A percentile compares a stretch with the other conserved stretches of the same genome.
phyloP scores from a whole-genome alignment of 2,329 filamentous ascomycete genomes.

The Colletotrichum trifolii region DNA sequence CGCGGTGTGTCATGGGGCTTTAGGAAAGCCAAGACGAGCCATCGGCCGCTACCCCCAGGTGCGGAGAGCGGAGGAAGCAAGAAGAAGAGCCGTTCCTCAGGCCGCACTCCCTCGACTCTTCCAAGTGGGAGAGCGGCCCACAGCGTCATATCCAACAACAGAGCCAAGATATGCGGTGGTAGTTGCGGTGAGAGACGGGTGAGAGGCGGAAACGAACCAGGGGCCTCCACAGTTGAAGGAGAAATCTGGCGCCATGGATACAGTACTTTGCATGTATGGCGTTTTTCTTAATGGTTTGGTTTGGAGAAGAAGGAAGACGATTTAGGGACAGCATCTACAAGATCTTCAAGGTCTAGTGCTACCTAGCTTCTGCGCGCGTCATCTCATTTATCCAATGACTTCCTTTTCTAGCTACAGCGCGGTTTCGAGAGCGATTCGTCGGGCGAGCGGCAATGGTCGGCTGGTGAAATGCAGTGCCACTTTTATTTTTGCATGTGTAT shows the following conservation, averaged over 20 bases:
- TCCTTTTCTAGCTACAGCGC: no score
- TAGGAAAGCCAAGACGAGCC: constrained; percentile 20
- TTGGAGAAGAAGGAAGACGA: constrained; percentile 1
- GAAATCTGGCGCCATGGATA: neutral
- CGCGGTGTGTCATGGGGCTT: constrained; percentile 11
- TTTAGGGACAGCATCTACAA: constrained; percentile 18
- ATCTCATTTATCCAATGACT: no score
- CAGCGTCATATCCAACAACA: constrained; percentile 13
- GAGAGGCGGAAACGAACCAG: constrained; percentile 9
- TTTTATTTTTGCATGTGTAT: no score
- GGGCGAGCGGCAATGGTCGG: no score
- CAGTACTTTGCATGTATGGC: constrained; percentile 23
- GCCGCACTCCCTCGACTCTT: constrained; percentile 22
- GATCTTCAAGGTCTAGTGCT: constrained; percentile 22
- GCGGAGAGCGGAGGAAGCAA: constrained; percentile 24
- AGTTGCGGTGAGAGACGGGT: neutral
- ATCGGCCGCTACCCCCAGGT: constrained; percentile 18
- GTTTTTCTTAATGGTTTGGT: constrained; percentile 8
- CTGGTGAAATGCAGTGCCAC: no score
- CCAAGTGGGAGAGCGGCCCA: constrained; percentile 2
- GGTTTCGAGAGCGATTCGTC: no score
- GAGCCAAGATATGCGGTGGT: neutral
- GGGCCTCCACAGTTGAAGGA: neutral
- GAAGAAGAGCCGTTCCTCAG: constrained; percentile 14
- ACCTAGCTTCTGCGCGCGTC: neutral